These are phyloP conservation scores for Xylaria sp. DNA, from an alignment of 2,329 filamentous ascomycete genomes.

Conservation along the genomic window DNA sequence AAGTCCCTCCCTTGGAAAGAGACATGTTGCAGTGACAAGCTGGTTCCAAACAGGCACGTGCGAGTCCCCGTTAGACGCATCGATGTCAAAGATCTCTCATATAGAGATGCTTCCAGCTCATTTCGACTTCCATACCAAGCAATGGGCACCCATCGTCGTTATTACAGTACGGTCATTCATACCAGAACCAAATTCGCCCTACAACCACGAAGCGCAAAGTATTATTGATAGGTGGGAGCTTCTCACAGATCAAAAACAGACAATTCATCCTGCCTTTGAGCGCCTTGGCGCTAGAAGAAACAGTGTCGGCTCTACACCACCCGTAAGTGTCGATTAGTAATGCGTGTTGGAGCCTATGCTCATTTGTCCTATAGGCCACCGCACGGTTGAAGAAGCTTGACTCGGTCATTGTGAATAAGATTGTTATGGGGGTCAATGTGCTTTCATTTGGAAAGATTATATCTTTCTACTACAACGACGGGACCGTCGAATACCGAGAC, in stretches of 20 bases:
- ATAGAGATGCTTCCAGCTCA: slow-evolving; percentile 77
- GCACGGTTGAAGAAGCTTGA: slow-evolving; percentile 69
- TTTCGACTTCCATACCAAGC: slow-evolving; percentile 67
- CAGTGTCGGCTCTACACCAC: slow-evolving; percentile 51
- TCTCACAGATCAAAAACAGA: slow-evolving; percentile 70
- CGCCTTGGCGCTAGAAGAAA: slow-evolving; percentile 74
- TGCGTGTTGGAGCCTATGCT: slow-evolving; percentile 21
- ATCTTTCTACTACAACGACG: slow-evolving; percentile 80
- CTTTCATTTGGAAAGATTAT: slow-evolving; percentile 77
- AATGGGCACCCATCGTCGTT: slow-evolving; percentile 68
- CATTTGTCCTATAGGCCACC: slow-evolving; percentile 37
- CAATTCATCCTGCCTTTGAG: slow-evolving; percentile 79
- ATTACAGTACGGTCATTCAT: slow-evolving; percentile 77
- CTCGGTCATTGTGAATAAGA: slow-evolving; percentile 74
- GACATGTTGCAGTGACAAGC: slow-evolving; percentile 65
- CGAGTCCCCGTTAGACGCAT: slow-evolving; percentile 58
- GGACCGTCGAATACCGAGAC: slow-evolving; percentile 82
- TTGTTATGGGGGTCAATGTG: slow-evolving; percentile 73
- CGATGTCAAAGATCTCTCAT: slow-evolving; percentile 74
- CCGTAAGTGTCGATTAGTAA: slow-evolving; percentile 28
- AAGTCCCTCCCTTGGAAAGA: slow-evolving; percentile 64
- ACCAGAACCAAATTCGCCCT: slow-evolving; percentile 63
- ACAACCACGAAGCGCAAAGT: slow-evolving; percentile 73
- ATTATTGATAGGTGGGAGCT: slow-evolving; percentile 87
- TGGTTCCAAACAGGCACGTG: slow-evolving; percentile 63